A percentile compares a stretch with the other conserved stretches of the same genome.
phyloP scores from a whole-genome alignment of 225 moss, liverwort and hornwort genomes.

The Asterella californica region DNA sequence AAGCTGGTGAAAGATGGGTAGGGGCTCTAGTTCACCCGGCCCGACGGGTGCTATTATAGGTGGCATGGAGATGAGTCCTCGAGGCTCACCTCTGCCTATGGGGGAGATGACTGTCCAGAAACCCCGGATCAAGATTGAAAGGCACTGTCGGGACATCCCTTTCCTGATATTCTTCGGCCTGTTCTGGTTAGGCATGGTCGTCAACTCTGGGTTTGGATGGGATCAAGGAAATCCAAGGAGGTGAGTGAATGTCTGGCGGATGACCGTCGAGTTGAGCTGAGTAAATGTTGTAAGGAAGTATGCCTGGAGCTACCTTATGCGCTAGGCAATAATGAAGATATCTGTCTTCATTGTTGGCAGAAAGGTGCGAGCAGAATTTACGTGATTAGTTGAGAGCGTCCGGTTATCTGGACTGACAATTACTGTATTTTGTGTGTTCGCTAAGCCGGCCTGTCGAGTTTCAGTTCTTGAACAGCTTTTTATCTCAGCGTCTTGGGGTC shows the following conservation, averaged over 20 bases:
- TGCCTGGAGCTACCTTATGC: not conserved
- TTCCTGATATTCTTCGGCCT: conserved; percentile 60
- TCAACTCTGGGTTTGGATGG: conserved; percentile 71
- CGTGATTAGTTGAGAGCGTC: not conserved
- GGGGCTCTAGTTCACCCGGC: conserved; percentile 39
- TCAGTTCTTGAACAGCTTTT: not conserved
- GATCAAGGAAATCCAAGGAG: conserved; percentile 67
- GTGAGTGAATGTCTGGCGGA: conserved; percentile 31
- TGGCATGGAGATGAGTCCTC: conserved; percentile 50
- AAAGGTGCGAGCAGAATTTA: not conserved
- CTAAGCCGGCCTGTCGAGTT: not conserved
- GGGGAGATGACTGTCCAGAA: conserved; percentile 25
- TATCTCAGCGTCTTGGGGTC: not conserved
- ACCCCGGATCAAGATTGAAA: conserved; percentile 62
- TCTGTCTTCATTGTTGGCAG: not conserved
- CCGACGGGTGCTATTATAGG: conserved; percentile 75
- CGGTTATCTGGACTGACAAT: not conserved
- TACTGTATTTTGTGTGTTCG: not conserved
- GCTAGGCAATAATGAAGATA: too few relatives aligned
- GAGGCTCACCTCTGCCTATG: conserved; percentile 20
- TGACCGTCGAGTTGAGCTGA: not conserved
- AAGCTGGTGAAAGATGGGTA: conserved; percentile 41
- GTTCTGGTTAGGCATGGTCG: conserved; percentile 59
- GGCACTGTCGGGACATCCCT: conserved; percentile 70
- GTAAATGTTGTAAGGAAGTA: not conserved